These are phyloP conservation scores for Boletus edulis DNA, from an alignment of 768 basidiomycete species.

Conservation along the genomic window DNA sequence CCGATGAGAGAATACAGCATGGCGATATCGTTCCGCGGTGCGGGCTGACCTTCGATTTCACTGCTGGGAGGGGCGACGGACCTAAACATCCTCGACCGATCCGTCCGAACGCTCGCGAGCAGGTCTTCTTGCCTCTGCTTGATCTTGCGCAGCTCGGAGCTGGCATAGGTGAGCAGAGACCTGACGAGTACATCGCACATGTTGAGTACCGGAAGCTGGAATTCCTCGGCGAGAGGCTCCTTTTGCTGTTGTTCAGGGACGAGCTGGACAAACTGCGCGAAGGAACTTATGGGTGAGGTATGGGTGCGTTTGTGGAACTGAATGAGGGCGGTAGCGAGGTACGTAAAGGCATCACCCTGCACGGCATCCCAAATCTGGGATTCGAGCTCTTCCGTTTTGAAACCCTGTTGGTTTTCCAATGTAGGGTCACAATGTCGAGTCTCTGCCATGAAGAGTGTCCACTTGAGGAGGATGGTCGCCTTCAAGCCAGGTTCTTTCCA, in stretches of 20 bases:
- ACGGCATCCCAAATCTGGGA: constrained; percentile 80
- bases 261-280: constrained; percentile 39
- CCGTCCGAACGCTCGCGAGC: constrained; percentile 62
- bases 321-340: constrained; percentile 59
- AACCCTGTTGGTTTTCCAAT: constrained; percentile 62
- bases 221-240: constrained; percentile 42
- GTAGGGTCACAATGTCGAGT: constrained; percentile 64
- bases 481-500: constrained; percentile 76
- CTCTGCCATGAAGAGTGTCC: constrained; percentile 83
- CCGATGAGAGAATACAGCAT: constrained; percentile 83
- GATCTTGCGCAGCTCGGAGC: constrained; percentile 80
- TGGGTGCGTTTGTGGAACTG: constrained; percentile 45
- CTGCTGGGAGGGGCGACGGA: constrained; percentile 43
- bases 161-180: constrained; percentile 70
- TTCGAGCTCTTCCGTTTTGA: constrained; percentile 78
- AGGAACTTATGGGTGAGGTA: constrained; percentile 34
- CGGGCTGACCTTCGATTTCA: constrained; percentile 39
- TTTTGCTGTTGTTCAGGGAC: constrained; percentile 33
- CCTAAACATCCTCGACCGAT: constrained; percentile 53
- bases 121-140: constrained; percentile 90
- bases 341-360: constrained; percentile 77
- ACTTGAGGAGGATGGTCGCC: constrained; percentile 75
- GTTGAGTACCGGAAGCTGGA: constrained; percentile 53
- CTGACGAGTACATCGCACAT: constrained; percentile 72
- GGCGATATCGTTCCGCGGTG: constrained; percentile 81